Evolutionary conservation across 2,329 filamentous ascomycete genomes (phyloP), one percentile per base, ranked within the genome.

Genomic region (Exserohilum rostratum): DNA sequence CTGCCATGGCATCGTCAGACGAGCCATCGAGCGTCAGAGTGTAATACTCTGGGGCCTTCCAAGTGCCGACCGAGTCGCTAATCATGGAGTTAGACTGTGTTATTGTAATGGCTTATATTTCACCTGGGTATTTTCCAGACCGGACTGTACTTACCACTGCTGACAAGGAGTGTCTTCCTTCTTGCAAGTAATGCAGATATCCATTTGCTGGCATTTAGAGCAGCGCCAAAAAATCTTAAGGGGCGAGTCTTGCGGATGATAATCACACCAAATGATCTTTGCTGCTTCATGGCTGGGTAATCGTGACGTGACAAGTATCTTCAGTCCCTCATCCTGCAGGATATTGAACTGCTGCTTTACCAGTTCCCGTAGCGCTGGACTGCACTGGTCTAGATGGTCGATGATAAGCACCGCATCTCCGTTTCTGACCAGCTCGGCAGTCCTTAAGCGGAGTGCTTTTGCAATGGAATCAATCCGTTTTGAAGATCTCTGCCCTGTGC

Each of bases 341-440:
- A 34, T 27, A 10, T 44, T 46, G 1, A 67, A 43, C 35, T 67
- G 59, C 1, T 44, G 30, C 10, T 61, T 48, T 9, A 67, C 37
- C 10, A 67, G 49, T n/a, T 58, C 25, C 3, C 47, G 40, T 38
- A 64, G 35, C 2, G 56, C 54, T 13, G 51, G 25, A 18, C 55
- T 57, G 33, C 57, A 60, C 29, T 54, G 50, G 50, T 67, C 65
- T 7, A 64, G 38, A n/a, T 58, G 58, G 44, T 67, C 65, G 10
- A 67, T 13, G n/a, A 67, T 34, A 17, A 67, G 46, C n/a, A 61
- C 64, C 3, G 35, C 29, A 9, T 42, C 50, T 29, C 25, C 18
- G 5, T 43, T 37, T 10, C 33, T 35, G 33, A 17, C 33, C 33
- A 35, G 17, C 33, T 51, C n/a, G 12, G 50, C 33, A 17, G 33